A percentile compares a stretch with the other conserved stretches of the same genome.
phyloP scores from a whole-genome alignment of 305 asterid species.

The Fraxinus velutina region DNA sequence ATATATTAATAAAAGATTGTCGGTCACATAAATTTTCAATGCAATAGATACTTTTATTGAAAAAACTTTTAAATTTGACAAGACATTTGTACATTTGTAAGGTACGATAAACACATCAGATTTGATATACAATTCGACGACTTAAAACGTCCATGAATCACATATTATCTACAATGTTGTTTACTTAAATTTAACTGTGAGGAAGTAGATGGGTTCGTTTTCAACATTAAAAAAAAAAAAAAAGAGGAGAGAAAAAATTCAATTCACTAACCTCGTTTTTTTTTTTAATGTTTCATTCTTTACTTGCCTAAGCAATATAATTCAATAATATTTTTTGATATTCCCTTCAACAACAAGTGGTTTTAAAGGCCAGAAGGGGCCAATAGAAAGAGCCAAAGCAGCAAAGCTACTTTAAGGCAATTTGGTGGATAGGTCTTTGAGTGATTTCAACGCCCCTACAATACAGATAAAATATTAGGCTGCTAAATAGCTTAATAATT shows the following conservation, averaged over 20 bases:
- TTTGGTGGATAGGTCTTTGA: constrained; percentile 45
- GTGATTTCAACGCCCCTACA: constrained; percentile 37
- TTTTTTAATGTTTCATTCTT: background rate
- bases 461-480: background rate
- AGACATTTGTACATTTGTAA: too few relatives aligned
- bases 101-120: background rate
- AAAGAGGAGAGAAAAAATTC: background rate
- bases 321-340: background rate
- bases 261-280: background rate
- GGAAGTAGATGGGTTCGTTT: background rate
- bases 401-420: constrained; percentile 39
- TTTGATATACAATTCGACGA: too few relatives aligned
- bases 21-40: background rate
- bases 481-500: background rate
- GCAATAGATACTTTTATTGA: too few relatives aligned
- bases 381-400: constrained; percentile 22
- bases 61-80: background rate
- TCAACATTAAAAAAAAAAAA: too few relatives aligned
- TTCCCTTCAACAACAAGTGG: background rate
- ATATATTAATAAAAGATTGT: too few relatives aligned
- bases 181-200: background rate
- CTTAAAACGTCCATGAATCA: background rate
- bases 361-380: background rate
- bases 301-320: background rate
- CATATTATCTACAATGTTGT: background rate